phyloP scores from a whole-genome alignment of 495 filamentous ascomycete species.

The Aspergillus affinis region DNA sequence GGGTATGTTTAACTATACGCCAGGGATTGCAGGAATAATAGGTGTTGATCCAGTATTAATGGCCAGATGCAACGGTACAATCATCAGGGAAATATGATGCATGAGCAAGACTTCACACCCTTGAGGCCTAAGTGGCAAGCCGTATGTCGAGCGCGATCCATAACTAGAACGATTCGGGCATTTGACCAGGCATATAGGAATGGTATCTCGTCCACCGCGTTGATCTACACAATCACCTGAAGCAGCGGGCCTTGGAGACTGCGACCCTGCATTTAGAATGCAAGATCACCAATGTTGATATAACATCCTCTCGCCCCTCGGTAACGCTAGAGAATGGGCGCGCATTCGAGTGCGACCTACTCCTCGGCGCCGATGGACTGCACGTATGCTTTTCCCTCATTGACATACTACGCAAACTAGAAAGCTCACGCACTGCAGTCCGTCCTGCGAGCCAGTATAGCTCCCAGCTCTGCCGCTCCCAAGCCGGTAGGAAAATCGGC shows the following conservation, averaged over 20 bases:
- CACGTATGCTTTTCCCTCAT: constrained; percentile 19
- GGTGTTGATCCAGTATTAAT: neutral
- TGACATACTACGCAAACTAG: neutral
- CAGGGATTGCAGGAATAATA: too few species aligned
- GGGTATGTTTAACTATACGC: constrained; percentile 17
- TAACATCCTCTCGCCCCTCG: constrained; percentile 29
- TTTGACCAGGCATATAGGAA: constrained; percentile 16
- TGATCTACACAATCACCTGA: constrained; percentile 51
- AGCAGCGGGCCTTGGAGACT: constrained; percentile 34
- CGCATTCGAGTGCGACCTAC: constrained; percentile 50
- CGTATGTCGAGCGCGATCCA: constrained; percentile 12
- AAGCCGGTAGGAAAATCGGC: constrained; percentile 28
- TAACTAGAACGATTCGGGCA: neutral
- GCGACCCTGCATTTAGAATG: constrained; percentile 52
- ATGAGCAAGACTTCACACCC: constrained; percentile 18
- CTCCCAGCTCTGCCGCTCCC: constrained; percentile 18
- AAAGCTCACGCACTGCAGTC: constrained; percentile 20
- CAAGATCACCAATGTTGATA: constrained; percentile 50
- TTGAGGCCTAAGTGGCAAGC: constrained; percentile 26
- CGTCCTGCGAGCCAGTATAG: constrained; percentile 21
- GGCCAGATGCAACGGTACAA: constrained; percentile 26
- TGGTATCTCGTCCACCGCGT: constrained; percentile 53
- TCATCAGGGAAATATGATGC: constrained; percentile 19
- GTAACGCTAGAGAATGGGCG: constrained; percentile 50
- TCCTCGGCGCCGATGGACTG: constrained; percentile 62